Conservation (phyloP, 495 filamentous ascomycete species). For the Aspergillus diversus region DNA sequence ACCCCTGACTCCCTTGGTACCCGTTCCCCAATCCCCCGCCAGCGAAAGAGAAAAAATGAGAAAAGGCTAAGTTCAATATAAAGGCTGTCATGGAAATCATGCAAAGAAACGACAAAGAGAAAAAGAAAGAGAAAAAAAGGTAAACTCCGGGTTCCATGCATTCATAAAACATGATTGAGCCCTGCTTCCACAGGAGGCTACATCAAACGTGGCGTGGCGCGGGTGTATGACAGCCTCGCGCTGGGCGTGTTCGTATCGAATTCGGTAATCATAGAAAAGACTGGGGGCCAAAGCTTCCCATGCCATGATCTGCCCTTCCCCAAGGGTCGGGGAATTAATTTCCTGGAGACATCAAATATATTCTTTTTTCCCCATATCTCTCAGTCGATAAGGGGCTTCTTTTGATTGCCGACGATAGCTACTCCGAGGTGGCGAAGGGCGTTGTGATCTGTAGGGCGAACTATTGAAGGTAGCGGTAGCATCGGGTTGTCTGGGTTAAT, state of each 20-base stretch:
- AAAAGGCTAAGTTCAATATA: constrained; percentile 27
- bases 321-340: background rate
- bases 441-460: constrained; percentile 74
- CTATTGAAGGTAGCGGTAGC: constrained; percentile 80
- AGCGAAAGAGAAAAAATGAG: constrained; percentile 4
- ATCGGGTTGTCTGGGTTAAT: constrained; percentile 88
- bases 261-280: background rate
- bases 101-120: constrained; percentile 27
- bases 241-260: background rate
- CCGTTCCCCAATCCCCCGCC: constrained; percentile 21
- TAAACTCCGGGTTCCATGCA: constrained; percentile 50
- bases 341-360: background rate
- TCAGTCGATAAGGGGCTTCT: constrained; percentile 90
- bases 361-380: background rate
- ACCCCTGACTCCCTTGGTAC: constrained; percentile 29
- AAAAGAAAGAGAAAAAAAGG: background rate
- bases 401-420: constrained; percentile 80
- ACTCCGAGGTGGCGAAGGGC: constrained; percentile 78
- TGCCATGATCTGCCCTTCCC: background rate
- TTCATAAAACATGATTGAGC: constrained; percentile 42
- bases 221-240: constrained; percentile 9
- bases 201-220: constrained; percentile 15
- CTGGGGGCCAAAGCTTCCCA: background rate
- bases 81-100: constrained; percentile 34
- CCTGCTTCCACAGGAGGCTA: constrained; percentile 20